Conservation (phyloP, 2,329 filamentous ascomycete genomes). For the Torrubiellomyces zombiae region DNA sequence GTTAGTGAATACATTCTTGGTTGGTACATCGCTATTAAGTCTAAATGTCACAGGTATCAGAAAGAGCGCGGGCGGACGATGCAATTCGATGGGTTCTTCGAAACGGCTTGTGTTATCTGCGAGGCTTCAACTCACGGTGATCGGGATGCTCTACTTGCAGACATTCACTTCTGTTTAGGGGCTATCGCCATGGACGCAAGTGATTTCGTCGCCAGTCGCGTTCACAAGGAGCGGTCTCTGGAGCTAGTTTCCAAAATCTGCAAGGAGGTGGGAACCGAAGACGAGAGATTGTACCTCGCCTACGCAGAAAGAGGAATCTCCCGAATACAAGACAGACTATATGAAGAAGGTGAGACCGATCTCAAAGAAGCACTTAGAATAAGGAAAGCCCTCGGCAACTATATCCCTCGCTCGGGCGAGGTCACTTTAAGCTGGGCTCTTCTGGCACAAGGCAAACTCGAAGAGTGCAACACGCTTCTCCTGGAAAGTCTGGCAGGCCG, state of each 20-base stretch:
- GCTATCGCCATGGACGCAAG: conserved; percentile 5
- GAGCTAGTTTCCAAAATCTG: conserved; percentile 4
- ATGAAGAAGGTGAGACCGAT: conserved; percentile 3
- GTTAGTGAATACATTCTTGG: no score
- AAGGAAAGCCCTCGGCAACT: conserved; percentile 3
- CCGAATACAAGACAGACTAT: conserved; percentile 3
- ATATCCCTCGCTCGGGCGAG: conserved; percentile 5
- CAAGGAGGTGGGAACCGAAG: conserved; percentile 1
- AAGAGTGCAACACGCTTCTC: conserved; percentile 4
- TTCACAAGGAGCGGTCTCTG: conserved; percentile 4
- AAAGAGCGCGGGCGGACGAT: conserved; percentile 3
- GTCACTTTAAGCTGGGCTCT: conserved; percentile 4
- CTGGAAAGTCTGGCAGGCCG: conserved; percentile 3
- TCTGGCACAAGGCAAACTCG: conserved; percentile 4
- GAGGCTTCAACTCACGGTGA: conserved; percentile 4
- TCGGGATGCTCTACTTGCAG: conserved; percentile 3
- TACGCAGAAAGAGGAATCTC: conserved; percentile 4
- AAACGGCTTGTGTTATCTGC: conserved; percentile 2
- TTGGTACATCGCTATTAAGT: no score
- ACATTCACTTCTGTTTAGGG: conserved; percentile 4
- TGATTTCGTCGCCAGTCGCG: conserved; percentile 4
- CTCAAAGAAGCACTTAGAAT: conserved; percentile 3
- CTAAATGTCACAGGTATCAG: conserved; percentile 2
- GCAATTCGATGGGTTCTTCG: conserved; percentile 1
- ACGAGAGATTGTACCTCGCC: conserved; percentile 5